Base-by-base conservation (phyloP, 768 basidiomycete species). In the Symmetrospora coprosmae region DNA sequence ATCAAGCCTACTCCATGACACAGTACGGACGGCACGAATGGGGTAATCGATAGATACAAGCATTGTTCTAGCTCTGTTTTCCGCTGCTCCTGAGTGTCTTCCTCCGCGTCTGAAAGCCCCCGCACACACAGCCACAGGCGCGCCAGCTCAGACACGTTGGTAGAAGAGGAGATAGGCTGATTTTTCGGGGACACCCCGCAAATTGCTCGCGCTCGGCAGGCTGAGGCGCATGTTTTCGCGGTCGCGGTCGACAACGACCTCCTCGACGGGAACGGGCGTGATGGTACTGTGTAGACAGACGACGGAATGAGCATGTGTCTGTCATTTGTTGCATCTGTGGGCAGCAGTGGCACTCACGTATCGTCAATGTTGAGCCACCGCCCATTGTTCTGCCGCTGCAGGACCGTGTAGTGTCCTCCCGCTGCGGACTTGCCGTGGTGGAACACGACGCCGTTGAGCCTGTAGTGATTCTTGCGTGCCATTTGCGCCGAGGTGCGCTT, bases 341-440 rank as follows among this genome's bases (percentile, higher is more conserved):
- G 33, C 82, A 82, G 25, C 91, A 84, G 9, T 83, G 74, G 13
- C 2, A 43, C 55, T 47, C 27, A 58, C 72, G 94, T 91, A 69
- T 96, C 92, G 71, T 97, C 91, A 52, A 96, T 85, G 49, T 91
- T 82, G 62, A 94, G 77, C 92, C 92, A 96, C 60, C 85, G 82
- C 4, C 78, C 76, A 1, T 76, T 74, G 55, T 78, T 77, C 35
- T 73, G 27, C 69, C 67, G 56, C 64, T 68, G 9, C 77, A 74
- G 71, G 78, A 80, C 31, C 19, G n/a, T 56, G 74, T 96, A 97
- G 72, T 96, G 92, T 0, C 92, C 92, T 2, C 90, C 89, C 0
- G 83, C 83, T 0, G 92, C 88, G 6, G 86, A 86, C 28, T 78
- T 75, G 1, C 92, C 92, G 66, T 99, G 91, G 71, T 99, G 92